Base-by-base conservation (phyloP, 2,329 filamentous ascomycete genomes). In the Aspergillus phoenicis region DNA sequence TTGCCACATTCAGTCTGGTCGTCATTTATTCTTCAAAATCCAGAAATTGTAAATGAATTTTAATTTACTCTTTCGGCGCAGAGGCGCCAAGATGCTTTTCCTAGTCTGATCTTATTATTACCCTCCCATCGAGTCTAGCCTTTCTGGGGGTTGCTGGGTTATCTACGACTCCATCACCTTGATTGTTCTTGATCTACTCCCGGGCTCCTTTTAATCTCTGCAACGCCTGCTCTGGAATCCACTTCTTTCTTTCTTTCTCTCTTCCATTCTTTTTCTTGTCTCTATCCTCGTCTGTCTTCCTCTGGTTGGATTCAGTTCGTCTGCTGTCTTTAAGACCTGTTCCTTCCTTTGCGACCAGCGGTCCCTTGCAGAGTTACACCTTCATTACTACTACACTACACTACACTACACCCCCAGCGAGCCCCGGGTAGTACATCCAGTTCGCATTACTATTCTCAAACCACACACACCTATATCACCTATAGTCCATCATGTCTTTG, bases 401-500 rank as follows among this genome's bases (percentile, higher is more conserved):
- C 20, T 20, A 20, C 47, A 59, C 28, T 30, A 30, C 28, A 57
- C 52, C 56, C 24, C n/a, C 54, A 49, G 43, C 58, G 41, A 45
- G 2, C 20, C 41, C 41, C 41, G 17, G 41, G 41, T 45, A 45
- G 41, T 45, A 5, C 17, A 2, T 13, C 20, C 5, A 22, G 41
- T 24, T 51, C 49, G 28, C 48, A 1, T 36, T 15, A 58, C 43
- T 47, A 28, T 45, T 41, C 62, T 39, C 15, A 28, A 36, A 30
- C 22, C 38, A 33, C 43, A 51, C 36, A 24, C 43, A 28, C 15
- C 13, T 15, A 24, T 47, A 55, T 36, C 33, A 11, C 33, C 33
- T 11, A 36, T 36, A 49, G 43, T 17, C 41, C 62, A 67, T 17
- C 56, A 77, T 77, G 75, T 73, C 75, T 62, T 62, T 77, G 57